phyloP scores from a whole-genome alignment of 306 rosid species.

The Vicia villosa region DNA sequence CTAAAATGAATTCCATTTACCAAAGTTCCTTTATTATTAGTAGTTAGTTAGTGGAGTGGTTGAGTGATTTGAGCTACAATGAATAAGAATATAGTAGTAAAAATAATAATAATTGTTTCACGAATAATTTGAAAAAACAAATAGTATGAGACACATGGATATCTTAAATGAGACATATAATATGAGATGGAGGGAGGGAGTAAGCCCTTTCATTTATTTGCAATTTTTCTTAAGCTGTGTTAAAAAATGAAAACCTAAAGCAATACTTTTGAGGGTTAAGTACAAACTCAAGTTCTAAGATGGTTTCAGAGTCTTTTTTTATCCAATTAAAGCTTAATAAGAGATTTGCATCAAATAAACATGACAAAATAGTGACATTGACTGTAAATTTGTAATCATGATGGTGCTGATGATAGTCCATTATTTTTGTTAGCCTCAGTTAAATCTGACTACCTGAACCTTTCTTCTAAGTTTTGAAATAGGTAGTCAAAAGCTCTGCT shows the following conservation, averaged over 20 bases:
- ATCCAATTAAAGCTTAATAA: slow-evolving; percentile 1
- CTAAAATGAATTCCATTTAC: neutral
- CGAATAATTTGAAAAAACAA: neutral
- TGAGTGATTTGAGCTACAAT: neutral
- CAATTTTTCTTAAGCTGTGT: neutral
- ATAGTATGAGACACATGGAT: neutral
- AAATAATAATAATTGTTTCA: neutral
- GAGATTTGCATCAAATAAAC: neutral
- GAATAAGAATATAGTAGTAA: neutral
- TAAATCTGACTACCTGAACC: neutral
- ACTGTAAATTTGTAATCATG: neutral
- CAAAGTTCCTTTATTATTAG: neutral
- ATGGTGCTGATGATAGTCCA: neutral
- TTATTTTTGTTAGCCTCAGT: neutral
- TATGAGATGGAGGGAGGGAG: neutral
- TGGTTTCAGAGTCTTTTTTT: neutral
- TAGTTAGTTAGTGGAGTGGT: neutral
- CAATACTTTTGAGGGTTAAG: neutral
- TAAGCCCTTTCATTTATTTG: neutral
- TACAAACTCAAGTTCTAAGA: neutral
- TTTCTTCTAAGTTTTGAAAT: slow-evolving; percentile 1
- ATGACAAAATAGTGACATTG: neutral
- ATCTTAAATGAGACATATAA: neutral
- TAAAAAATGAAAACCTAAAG: neutral
- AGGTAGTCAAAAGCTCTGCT: neutral